Evolutionary conservation across 345 rosid genomes (phyloP), one percentile per base, ranked within the genome.

Genomic region (Xanthoceras sorbifolium): DNA sequence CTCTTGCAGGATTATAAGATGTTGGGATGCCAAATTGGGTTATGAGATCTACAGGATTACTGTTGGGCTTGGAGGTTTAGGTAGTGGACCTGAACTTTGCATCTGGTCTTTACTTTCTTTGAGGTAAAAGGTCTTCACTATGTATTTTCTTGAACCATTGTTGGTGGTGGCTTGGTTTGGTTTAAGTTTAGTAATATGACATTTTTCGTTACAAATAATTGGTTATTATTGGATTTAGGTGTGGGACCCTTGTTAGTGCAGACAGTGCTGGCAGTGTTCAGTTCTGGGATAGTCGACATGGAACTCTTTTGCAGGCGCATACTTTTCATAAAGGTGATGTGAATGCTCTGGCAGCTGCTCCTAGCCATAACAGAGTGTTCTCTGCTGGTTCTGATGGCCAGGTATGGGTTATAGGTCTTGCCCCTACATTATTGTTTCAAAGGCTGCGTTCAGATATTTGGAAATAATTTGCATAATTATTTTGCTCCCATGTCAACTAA

Each of bases 331-430:
- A 92, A 84, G 98, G 98, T 82, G 96, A 90, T 83, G 98, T 84
- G 66, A 88, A 93, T 83, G 76, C 97, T 55, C 87, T 95, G 71
- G 96, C 96, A 62, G 94, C 91, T 65, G 78, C 92, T 50, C 99
- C 99, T 76, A 90, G 88, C 83, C 97, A 93, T 78, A 90, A 83
- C 67, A 85, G 92, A 83, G 98, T 95, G 74, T 95, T 90, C 75
- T 93, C 98, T 79, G 91, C 97, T 64, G 98, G 99, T 76, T 88
- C 97, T 26, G 98, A 95, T 84, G 99, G 99, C 78, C 95, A 93
- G 98, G 98, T 93, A 76, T 72, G 73, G 38, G 26, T 40, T 6
- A 11, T 8, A 0, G 25, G 62, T 69, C 55, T 25, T 66, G 50
- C 14, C 38, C 17, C 2, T 75, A 22, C 46, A 59, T 59, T 46